These are phyloP conservation scores for Ganoderma sp. DNA, from an alignment of 1,284 basidiomycete genomes.

Conservation along the genomic window DNA sequence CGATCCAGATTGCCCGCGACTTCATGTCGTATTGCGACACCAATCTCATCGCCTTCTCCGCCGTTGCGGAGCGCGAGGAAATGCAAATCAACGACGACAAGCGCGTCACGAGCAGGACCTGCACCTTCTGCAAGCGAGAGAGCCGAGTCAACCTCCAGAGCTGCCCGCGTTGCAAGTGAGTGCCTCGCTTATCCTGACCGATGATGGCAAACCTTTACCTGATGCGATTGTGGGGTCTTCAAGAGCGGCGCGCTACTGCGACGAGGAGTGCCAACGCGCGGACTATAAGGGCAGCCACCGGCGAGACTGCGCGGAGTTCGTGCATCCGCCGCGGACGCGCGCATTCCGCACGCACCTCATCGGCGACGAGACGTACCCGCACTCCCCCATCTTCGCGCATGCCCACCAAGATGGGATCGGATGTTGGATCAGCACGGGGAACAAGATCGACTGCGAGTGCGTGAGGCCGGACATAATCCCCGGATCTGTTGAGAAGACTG, in stretches of 20 bases:
- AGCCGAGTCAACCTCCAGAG: neutral
- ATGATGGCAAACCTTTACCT: no score
- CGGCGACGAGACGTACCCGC: slow-evolving; percentile 9
- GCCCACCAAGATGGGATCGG: slow-evolving; percentile 23
- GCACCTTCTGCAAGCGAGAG: neutral
- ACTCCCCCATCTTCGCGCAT: slow-evolving; percentile 22
- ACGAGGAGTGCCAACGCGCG: slow-evolving; percentile 21
- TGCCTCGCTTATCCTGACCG: neutral
- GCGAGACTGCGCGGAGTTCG: slow-evolving; percentile 23
- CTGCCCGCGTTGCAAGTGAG: slow-evolving; percentile 1
- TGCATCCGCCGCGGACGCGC: slow-evolving; percentile 20
- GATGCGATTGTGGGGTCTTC: no score
- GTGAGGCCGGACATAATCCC: neutral
- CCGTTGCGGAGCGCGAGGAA: neutral
- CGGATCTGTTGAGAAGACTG: neutral
- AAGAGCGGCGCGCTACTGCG: slow-evolving; percentile 25
- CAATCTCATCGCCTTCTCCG: neutral
- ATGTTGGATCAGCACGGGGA: slow-evolving; percentile 20
- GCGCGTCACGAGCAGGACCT: neutral
- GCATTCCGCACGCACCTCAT: slow-evolving; percentile 19
- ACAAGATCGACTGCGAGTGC: slow-evolving; percentile 24
- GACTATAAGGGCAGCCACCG: slow-evolving; percentile 25
- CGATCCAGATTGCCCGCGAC: neutral
- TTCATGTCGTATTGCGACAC: neutral
- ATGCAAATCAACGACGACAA: neutral